Evolutionary conservation across 495 filamentous ascomycete genomes (phyloP), one percentile per base, ranked within the genome.

Genomic region (Astrothelium macrocarpum): DNA sequence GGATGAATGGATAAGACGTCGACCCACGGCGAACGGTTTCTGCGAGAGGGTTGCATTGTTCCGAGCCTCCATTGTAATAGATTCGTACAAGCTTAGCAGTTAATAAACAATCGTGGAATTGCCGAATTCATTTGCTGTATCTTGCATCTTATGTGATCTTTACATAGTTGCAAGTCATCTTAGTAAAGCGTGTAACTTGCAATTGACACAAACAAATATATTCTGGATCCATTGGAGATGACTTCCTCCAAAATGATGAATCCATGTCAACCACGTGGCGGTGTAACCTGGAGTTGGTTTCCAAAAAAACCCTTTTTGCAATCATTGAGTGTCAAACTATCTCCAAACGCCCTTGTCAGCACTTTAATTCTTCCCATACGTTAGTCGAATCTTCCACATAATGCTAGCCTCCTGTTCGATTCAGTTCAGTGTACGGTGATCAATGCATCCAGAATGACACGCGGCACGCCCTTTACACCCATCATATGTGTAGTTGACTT

Each of bases 401-500:
- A 29, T 56, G 1, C 12, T 29, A 56, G 12, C 11, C 49, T 56
- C 20, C 25, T 28, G 0, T 10, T 11, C 20, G 20, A 26, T 28
- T 28, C 20, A 29, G 25, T 26, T 25, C 20, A 56, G 49, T 11
- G 29, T 56, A 3, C 10, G 49, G 20, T 56, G 16, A 56, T 25
- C 0, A 56, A 56, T 56, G 60, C 65, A 34, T 59, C 43, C 31
- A 32, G 18, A 26, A 63, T 42, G 53, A 20, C 29, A 2, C 1
- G n/a, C n/a, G 31, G 59, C 36, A 10, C 45, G 46, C n/a, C 67
- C 20, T 76, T 76, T 62, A 49, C 65, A 1, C 87, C 87, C 20
- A 74, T 97, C 74, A 89, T 97, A 60, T 85, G 87, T 75, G 88
- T 98, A 65, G 92, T 98, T 66, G 92, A 90, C 75, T 97, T 98